Conservation (phyloP, 257 asterid species). For the Verbascum thapsus region DNA sequence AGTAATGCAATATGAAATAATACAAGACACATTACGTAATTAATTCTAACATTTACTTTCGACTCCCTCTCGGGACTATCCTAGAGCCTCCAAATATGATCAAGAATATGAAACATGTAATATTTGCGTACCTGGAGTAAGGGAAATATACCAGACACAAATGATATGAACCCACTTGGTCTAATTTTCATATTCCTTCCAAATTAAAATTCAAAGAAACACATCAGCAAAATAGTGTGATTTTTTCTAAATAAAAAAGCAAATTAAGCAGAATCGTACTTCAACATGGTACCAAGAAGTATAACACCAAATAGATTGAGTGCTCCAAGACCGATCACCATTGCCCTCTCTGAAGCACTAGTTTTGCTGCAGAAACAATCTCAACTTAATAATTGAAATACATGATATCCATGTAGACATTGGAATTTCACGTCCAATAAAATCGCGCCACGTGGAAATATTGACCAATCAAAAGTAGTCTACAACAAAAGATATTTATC, state of each 20-base stretch:
- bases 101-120: background rate
- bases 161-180: slow-evolving; percentile 70
- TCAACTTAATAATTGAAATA: slow-evolving; percentile 29
- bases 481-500: too few species aligned
- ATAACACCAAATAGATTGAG: slow-evolving; percentile 86
- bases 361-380: slow-evolving; percentile 63
- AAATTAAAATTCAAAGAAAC: slow-evolving; percentile 35
- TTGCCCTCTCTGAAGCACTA: slow-evolving; percentile 78
- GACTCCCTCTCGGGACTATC: too few species aligned
- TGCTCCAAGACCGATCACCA: slow-evolving; percentile 95
- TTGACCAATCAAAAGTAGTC: too few species aligned
- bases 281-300: slow-evolving; percentile 86
- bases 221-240: slow-evolving; percentile 35
- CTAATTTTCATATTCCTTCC: slow-evolving; percentile 68
- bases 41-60: too few species aligned
- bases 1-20: too few species aligned
- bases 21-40: too few species aligned
- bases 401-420: too few species aligned
- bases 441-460: too few species aligned
- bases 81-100: too few species aligned
- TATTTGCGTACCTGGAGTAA: slow-evolving; percentile 73
- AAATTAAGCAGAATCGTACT: slow-evolving; percentile 53
- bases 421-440: too few species aligned
- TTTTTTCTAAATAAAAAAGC: slow-evolving; percentile 20
- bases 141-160: slow-evolving; percentile 80